Percentiles rank a stretch among this genome's conserved stretches.
Conservation (phyloP, 768 basidiomycete species). For the Cantharellus anzutake region DNA sequence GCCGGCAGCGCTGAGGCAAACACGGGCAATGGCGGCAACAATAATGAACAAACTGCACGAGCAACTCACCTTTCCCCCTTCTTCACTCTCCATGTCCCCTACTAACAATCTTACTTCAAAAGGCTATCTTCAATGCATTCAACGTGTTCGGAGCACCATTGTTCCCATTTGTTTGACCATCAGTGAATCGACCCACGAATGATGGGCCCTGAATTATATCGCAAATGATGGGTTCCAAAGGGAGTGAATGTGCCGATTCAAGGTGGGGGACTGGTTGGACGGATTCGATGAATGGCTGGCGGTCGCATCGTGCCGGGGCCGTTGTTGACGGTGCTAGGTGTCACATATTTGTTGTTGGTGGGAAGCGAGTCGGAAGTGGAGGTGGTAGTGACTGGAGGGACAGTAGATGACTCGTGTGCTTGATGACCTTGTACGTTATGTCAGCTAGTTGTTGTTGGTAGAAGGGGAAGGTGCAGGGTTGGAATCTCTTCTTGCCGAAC, state of each 20-base stretch:
- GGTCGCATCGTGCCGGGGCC: no score
- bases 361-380: no score
- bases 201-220: constrained; percentile 56
- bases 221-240: constrained; percentile 81
- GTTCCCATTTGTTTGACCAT: constrained; percentile 39
- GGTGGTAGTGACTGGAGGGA: no score
- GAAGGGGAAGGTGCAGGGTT: neutral
- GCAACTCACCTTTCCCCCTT: constrained; percentile 19
- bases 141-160: constrained; percentile 41
- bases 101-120: constrained; percentile 90
- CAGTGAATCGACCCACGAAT: constrained; percentile 85
- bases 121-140: constrained; percentile 72
- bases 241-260: constrained; percentile 71
- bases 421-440: no score
- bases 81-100: constrained; percentile 71
- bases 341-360: no score
- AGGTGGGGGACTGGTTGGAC: constrained; percentile 76
- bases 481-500: neutral
- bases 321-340: no score
- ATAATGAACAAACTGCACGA: neutral
- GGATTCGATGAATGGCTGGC: constrained; percentile 41
- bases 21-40: neutral
- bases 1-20: no score
- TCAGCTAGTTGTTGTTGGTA: neutral
- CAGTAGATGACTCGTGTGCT: no score